These are phyloP conservation scores for Paecilomyces formosus DNA, from an alignment of 2,329 filamentous ascomycete genomes.

Conservation along the genomic window DNA sequence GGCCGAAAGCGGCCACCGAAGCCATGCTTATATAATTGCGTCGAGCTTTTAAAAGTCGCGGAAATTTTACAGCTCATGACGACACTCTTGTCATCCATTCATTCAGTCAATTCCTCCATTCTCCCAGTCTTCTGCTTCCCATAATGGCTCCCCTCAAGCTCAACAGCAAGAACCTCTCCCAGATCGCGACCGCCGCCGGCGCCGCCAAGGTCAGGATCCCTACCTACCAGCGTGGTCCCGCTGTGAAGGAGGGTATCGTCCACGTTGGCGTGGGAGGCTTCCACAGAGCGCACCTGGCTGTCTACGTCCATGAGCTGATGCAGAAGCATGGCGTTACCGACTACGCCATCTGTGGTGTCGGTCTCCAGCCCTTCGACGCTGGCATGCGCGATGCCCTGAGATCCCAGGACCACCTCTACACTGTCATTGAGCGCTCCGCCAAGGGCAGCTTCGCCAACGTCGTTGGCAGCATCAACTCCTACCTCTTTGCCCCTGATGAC, in stretches of 20 bases:
- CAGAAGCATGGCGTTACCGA: constrained; percentile 38
- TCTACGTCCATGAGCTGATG: constrained; percentile 45
- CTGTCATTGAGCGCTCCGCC: constrained; percentile 48
- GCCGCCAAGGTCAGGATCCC: constrained; percentile 29
- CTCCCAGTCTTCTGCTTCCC: constrained; percentile 1
- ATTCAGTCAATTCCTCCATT: constrained; percentile 8
- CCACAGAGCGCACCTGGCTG: constrained; percentile 48
- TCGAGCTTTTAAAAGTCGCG: neutral
- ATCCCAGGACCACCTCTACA: constrained; percentile 47
- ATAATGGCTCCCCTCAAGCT: constrained; percentile 31
- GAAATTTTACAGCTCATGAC: neutral
- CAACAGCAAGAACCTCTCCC: constrained; percentile 30
- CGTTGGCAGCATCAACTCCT: constrained; percentile 47
- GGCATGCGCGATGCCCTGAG: constrained; percentile 45
- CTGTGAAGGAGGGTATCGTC: constrained; percentile 48
- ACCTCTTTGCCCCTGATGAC: constrained; percentile 46
- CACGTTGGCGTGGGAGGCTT: constrained; percentile 50
- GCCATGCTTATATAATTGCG: neutral
- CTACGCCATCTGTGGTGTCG: constrained; percentile 48
- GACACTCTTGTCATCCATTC: constrained; percentile 7
- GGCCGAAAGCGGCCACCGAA: neutral
- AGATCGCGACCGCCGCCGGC: constrained; percentile 23
- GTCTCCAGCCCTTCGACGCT: constrained; percentile 44
- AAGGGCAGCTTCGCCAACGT: constrained; percentile 43
- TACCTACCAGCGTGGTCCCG: constrained; percentile 36